These are phyloP conservation scores for Termitomyces bulborhizus DNA, from an alignment of 768 basidiomycete genomes.

Conservation along the genomic window DNA sequence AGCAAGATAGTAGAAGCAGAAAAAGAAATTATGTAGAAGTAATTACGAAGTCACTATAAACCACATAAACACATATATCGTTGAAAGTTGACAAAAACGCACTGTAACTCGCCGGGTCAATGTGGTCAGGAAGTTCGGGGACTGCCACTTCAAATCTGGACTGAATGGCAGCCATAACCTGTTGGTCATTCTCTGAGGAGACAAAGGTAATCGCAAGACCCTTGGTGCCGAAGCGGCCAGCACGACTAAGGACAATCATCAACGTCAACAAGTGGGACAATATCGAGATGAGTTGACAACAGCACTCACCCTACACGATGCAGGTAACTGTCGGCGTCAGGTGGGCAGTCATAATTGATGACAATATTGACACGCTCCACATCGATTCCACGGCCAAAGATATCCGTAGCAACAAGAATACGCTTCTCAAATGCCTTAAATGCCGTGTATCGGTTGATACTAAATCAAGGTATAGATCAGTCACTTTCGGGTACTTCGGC, in stretches of 20 bases:
- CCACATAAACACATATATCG: neutral
- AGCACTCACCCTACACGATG: conserved; percentile 86
- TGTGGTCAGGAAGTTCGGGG: conserved; percentile 88
- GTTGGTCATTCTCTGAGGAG: conserved; percentile 85
- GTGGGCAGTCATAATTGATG: conserved; percentile 97
- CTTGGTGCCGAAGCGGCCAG: conserved; percentile 98
- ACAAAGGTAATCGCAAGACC: conserved; percentile 98
- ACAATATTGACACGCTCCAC: conserved; percentile 99
- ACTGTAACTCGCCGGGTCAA: conserved; percentile 96
- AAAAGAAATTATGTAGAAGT: conserved; percentile 1
- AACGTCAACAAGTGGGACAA: neutral
- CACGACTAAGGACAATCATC: conserved; percentile 54
- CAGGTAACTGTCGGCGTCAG: conserved; percentile 96
- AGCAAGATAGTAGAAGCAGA: conserved; percentile 3
- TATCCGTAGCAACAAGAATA: conserved; percentile 97
- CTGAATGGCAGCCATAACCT: conserved; percentile 94
- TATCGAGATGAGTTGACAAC: neutral
- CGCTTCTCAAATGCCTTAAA: conserved; percentile 99
- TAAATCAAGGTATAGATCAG: conserved; percentile 22
- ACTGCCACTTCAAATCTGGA: conserved; percentile 97
- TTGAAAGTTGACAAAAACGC: conserved; percentile 26
- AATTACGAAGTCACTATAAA: conserved; percentile 20
- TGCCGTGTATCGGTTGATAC: conserved; percentile 91
- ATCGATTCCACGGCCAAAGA: conserved; percentile 99
- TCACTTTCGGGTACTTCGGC: neutral